Conservation (phyloP, 2,329 filamentous ascomycete genomes). For the Calonectria montana region DNA sequence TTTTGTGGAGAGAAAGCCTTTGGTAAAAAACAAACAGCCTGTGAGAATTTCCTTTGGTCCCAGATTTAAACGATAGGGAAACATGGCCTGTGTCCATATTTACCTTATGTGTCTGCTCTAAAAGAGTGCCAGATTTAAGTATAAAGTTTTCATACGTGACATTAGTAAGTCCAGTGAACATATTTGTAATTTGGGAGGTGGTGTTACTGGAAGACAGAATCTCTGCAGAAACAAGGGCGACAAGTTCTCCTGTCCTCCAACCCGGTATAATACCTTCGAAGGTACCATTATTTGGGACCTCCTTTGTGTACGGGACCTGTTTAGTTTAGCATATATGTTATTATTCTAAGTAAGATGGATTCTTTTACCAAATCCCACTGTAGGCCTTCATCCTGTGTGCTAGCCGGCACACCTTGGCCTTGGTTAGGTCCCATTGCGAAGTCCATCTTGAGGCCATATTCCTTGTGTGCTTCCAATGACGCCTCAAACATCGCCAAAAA, state of each 20-base stretch:
- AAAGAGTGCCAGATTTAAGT: neutral
- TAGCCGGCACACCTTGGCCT: conserved; percentile 20
- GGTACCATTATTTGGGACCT: neutral
- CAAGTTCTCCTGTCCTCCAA: conserved; percentile 9
- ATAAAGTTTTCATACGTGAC: conserved; percentile 8
- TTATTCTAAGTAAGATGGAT: neutral
- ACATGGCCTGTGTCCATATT: neutral
- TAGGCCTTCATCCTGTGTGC: neutral
- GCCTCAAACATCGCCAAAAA: neutral
- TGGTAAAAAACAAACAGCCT: conserved; percentile 19
- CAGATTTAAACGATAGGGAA: neutral
- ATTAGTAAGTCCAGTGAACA: neutral
- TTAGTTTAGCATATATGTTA: neutral
- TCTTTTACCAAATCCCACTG: conserved; percentile 17
- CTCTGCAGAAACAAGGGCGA: conserved; percentile 1
- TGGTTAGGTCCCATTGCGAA: conserved; percentile 22
- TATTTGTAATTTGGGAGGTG: neutral
- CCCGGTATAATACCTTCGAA: neutral
- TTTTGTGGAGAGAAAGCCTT: neutral
- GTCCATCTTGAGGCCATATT: conserved; percentile 6
- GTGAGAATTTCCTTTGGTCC: neutral
- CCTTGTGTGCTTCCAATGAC: neutral
- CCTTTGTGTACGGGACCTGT: neutral
- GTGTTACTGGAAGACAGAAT: neutral
- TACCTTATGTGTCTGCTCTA: neutral